These are phyloP conservation scores for Aurantiochytrium sp. DNA, from an alignment of 108 stramenopile species.

Conservation along the genomic window DNA sequence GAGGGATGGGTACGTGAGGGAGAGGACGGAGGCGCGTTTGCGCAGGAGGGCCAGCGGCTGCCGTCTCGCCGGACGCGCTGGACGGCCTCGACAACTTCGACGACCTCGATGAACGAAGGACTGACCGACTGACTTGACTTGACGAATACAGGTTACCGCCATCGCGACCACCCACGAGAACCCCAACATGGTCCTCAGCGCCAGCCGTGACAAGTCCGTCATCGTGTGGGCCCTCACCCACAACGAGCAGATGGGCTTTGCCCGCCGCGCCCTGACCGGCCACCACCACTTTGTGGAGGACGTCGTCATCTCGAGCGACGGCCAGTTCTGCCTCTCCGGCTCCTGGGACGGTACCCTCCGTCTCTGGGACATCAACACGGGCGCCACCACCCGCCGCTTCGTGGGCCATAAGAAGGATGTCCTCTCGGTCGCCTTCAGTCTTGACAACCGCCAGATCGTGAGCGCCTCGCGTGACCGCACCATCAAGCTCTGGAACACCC, in stretches of 20 bases:
- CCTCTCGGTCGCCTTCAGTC: constrained; percentile 92
- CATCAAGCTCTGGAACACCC: constrained; percentile 99
- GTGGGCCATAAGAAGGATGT: constrained; percentile 99
- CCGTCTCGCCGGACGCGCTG: no score
- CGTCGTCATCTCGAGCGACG: constrained; percentile 90
- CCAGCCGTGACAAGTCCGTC: constrained; percentile 94
- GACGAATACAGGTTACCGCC: constrained; percentile 87
- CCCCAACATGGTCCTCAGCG: constrained; percentile 90
- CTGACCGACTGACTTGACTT: no score
- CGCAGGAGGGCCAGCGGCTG: no score
- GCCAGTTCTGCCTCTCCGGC: constrained; percentile 91
- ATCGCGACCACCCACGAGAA: constrained; percentile 97
- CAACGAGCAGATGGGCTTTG: constrained; percentile 80
- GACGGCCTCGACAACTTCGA: no score
- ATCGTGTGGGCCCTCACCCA: constrained; percentile 90
- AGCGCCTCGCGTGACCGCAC: constrained; percentile 93
- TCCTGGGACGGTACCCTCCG: constrained; percentile 97
- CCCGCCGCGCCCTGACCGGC: constrained; percentile 90
- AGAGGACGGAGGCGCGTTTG: not conserved
- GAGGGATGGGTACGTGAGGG: not conserved
- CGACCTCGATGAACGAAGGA: no score
- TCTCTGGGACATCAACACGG: constrained; percentile 94
- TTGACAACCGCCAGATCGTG: constrained; percentile 98
- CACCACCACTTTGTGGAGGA: constrained; percentile 99
- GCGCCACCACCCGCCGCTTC: constrained; percentile 94